These are phyloP conservation scores for Trichomonas tenax DNA, from an alignment of 208 protist genomes.

Conservation along the genomic window DNA sequence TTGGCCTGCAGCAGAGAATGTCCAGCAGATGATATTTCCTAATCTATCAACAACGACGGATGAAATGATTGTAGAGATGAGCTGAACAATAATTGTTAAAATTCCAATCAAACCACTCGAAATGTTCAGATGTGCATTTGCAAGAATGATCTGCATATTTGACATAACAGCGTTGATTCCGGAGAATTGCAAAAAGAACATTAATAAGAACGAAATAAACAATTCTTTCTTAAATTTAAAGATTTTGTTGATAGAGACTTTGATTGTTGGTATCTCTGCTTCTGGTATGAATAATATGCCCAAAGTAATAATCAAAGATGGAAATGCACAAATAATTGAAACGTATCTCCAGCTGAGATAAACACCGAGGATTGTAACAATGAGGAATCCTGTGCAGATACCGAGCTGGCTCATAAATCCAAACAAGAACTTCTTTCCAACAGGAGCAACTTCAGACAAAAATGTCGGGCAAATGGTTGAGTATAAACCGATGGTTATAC, in stretches of 20 bases:
- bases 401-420: neutral
- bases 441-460: neutral
- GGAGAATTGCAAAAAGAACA: neutral
- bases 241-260: neutral
- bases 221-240: neutral
- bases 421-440: neutral
- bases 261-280: neutral
- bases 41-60: neutral
- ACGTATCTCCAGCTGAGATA: neutral
- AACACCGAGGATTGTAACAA: neutral
- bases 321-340: neutral
- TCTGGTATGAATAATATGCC: neutral
- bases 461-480: neutral
- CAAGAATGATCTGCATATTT: neutral
- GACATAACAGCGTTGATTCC: neutral
- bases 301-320: neutral
- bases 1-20: neutral
- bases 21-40: neutral
- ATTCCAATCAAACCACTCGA: neutral
- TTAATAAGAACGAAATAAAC: neutral
- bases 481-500: neutral
- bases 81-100: neutral
- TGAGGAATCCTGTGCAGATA: neutral
- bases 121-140: neutral
- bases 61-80: neutral